These are phyloP conservation scores for Sarocladiaceae sp. DNA, from an alignment of 2,329 filamentous ascomycete genomes.

Conservation along the genomic window DNA sequence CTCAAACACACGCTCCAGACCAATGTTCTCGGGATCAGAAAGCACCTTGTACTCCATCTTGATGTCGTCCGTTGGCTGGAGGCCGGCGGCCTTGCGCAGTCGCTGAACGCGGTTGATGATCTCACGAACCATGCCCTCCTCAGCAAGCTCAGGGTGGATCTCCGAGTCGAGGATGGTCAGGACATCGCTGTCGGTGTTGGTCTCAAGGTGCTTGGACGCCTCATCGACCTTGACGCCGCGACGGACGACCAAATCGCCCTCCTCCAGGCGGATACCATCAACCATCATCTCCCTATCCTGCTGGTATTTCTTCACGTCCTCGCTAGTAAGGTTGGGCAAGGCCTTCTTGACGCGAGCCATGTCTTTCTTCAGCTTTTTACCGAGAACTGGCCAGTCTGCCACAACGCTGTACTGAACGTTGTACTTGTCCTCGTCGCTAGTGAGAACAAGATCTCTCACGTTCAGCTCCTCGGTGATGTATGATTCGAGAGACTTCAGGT, in stretches of 20 bases:
- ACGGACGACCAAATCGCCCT: conserved; percentile 73
- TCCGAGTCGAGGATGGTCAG: conserved; percentile 84
- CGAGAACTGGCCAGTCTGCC: conserved; percentile 89
- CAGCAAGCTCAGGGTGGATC: conserved; percentile 75
- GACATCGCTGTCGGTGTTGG: conserved; percentile 83
- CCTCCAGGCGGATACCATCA: conserved; percentile 75
- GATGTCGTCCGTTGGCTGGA: conserved; percentile 88
- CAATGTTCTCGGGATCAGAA: conserved; percentile 70
- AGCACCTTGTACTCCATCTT: conserved; percentile 88
- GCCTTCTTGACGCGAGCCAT: conserved; percentile 87
- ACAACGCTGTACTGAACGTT: conserved; percentile 85
- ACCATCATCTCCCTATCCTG: conserved; percentile 68
- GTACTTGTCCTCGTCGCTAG: conserved; percentile 82
- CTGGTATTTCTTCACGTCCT: conserved; percentile 75
- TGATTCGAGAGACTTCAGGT: conserved; percentile 76
- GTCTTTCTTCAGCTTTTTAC: conserved; percentile 97
- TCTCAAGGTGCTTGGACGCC: conserved; percentile 68
- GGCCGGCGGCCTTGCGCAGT: conserved; percentile 85
- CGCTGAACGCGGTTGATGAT: conserved; percentile 91
- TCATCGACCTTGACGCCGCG: conserved; percentile 70
- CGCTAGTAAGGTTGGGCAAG: conserved; percentile 68
- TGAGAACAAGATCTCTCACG: conserved; percentile 75
- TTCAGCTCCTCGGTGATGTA: conserved; percentile 93
- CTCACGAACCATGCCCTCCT: conserved; percentile 85
- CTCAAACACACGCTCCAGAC: conserved; percentile 63